These are phyloP conservation scores for Mortierella sp. DNA, from an alignment of 371 early-diverging fungal genomes.

Conservation along the genomic window DNA sequence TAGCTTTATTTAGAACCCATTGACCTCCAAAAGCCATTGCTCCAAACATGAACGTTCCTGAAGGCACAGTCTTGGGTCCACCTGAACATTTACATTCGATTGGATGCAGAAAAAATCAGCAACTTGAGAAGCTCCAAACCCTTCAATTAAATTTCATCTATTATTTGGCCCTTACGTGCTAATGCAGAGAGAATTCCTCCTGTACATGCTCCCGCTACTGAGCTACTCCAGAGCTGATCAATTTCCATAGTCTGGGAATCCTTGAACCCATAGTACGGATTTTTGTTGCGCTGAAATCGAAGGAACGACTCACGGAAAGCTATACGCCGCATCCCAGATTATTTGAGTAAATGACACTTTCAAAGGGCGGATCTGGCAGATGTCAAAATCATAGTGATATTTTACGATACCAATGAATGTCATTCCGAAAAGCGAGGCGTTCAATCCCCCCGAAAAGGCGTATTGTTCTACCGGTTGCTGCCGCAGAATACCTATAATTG, in stretches of 20 bases:
- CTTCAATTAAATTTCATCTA: background rate
- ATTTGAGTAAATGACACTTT: background rate
- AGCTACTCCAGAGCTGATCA: constrained; percentile 69
- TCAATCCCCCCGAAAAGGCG: constrained; percentile 41
- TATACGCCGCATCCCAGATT: constrained; percentile 1
- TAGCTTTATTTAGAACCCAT: constrained; percentile 30
- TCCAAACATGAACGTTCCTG: constrained; percentile 69
- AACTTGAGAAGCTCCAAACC: background rate
- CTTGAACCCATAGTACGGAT: constrained; percentile 67
- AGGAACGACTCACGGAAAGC: constrained; percentile 67
- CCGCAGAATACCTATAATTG: constrained; percentile 61
- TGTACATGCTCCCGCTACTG: constrained; percentile 68
- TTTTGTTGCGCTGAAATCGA: constrained; percentile 65
- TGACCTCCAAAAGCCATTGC: constrained; percentile 43
- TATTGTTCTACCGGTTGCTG: constrained; percentile 36
- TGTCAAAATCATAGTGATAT: background rate
- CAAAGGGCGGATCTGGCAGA: background rate
- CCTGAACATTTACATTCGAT: constrained; percentile 36
- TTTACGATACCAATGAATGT: constrained; percentile 37
- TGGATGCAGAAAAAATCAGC: background rate
- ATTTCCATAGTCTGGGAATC: constrained; percentile 68
- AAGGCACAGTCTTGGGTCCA: constrained; percentile 63
- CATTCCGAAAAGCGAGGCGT: constrained; percentile 49
- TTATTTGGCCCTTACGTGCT: constrained; percentile 55
- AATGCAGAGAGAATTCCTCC: constrained; percentile 68